Base-by-base conservation (phyloP, 1,139 yeast species). In the Zygoascus meyerae region DNA sequence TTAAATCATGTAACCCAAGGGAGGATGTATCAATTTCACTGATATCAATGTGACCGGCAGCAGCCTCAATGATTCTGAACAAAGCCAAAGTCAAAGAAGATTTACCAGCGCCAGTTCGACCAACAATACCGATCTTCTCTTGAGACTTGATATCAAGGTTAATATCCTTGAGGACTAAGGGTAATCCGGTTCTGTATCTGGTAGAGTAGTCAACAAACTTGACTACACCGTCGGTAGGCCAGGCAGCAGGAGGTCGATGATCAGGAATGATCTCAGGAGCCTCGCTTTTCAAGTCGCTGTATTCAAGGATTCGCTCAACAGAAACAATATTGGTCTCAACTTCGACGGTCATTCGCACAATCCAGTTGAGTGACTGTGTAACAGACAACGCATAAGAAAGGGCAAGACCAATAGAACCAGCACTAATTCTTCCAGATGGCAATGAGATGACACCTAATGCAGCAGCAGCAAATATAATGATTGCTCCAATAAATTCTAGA, bases 21-120 rank as follows among this genome's bases (percentile, higher is more conserved):
- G 71, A 58, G 43, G 79, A 71, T 8, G 92, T 87, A 54, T 84
- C 71, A 15, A 89, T 60, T 21, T 72, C 76, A 66, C 92, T 97
- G 56, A 92, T 85, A 16, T 70, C 68, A 52, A 92, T 87, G 49
- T 74, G 65, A 36, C 98, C 98, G 2, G 63, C 69, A 18, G 75
- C 72, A 4, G 94, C 83, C 65, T 92, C 97, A 59, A 92, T 87
- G 43, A 92, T 81, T 62, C 98, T 74, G 73, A 90, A 90, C 41
- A 92, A 70, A 0, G 97, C 95, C 55, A 92, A 69, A 0, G 97
- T 89, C 59, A 92, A 74, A 1, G 96, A 86, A 0, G 95, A 85
- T 66, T 92, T 92, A 49, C 98, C 98, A 2, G 97, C 97, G 54
- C 98, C 98, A 0, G 98, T 90, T 62, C 97, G 77, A 54, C 97